Base-by-base conservation (phyloP, 441 rosid genomes). In the Macaranga tanarius region DNA sequence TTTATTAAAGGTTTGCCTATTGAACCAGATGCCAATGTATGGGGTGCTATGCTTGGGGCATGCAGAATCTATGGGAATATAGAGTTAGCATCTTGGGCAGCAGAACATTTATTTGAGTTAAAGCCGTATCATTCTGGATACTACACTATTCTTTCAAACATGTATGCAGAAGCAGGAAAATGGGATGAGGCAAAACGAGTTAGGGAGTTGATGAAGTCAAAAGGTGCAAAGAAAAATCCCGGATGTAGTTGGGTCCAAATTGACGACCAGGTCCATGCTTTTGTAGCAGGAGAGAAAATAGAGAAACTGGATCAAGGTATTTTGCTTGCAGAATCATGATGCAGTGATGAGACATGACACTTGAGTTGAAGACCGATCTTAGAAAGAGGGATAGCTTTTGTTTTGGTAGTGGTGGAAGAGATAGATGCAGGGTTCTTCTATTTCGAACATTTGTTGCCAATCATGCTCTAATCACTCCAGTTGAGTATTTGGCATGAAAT, bases 21-120 rank as follows among this genome's bases (percentile, higher is more conserved):
- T 58, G 77, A 83, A 80, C 88, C 91, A 52, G 97, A 87, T 85
- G 86, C 86, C 52, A 89, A 82, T 28, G 82, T 89, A 52, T 95
- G 95, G 99, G 97, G 97, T 59, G 90, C 97, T 71, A 79, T 95
- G 73, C 88, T 91, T 79, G 91, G 88, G 61, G 91, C 97, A 40
- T 90, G 97, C 81, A 79, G 92, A 76, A 84, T 85, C 72, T 89
- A 88, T 28, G 85, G 92, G 75, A 84, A 91, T 79, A 78, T 89
- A 69, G 67, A 48, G 44, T 7, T 92, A 81, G 99, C 92, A 52
- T 81, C 84, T 82, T 89, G 86, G 86, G 97, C 90, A 51, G 90
- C 92, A 60, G 71, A 77, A 42, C 89, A 86, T 81, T 92, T 95
- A 76, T 79, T 90, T 65, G 84, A 86, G 78, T 81, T 95, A 67